phyloP scores from a whole-genome alignment of 768 basidiomycete genomes.

The Leccinellum luteum region DNA sequence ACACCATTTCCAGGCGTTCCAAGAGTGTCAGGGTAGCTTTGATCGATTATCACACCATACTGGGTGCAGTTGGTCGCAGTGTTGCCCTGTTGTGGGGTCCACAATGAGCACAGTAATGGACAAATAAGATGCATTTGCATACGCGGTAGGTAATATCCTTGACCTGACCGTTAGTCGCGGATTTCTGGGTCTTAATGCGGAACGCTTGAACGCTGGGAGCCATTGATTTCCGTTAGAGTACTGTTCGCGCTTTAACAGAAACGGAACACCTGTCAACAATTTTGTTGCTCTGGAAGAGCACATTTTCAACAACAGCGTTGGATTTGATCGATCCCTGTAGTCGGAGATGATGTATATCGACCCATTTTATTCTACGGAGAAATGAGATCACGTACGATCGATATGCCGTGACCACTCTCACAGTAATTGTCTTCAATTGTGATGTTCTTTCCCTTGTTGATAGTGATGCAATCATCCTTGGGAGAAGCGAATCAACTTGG shows the following conservation, averaged over 20 bases:
- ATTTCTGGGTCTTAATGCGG: slow-evolving; percentile 56
- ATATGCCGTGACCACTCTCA: slow-evolving; percentile 62
- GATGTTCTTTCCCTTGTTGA: slow-evolving; percentile 44
- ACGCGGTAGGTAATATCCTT: slow-evolving; percentile 49
- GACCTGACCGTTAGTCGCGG: slow-evolving; percentile 47
- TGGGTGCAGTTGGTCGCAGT: slow-evolving; percentile 44
- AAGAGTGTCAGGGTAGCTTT: slow-evolving; percentile 56
- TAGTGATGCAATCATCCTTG: slow-evolving; percentile 65
- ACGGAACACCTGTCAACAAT: slow-evolving; percentile 49
- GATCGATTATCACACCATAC: slow-evolving; percentile 60
- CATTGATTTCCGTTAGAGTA: neutral
- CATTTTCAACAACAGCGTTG: slow-evolving; percentile 41
- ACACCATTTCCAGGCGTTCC: slow-evolving; percentile 58
- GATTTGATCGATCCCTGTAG: slow-evolving; percentile 54
- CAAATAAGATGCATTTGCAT: slow-evolving; percentile 5
- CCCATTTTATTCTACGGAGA: neutral
- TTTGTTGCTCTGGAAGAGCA: slow-evolving; percentile 50
- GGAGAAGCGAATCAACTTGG: neutral
- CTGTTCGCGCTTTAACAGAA: neutral
- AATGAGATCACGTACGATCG: slow-evolving; percentile 35
- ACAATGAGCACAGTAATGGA: neutral
- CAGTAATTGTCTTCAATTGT: slow-evolving; percentile 52
- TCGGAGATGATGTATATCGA: neutral
- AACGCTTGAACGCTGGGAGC: slow-evolving; percentile 47
- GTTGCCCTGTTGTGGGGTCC: slow-evolving; percentile 41